Evolutionary conservation across 306 rosid genomes (phyloP).

Genomic region (Cucurbita moschata): DNA sequence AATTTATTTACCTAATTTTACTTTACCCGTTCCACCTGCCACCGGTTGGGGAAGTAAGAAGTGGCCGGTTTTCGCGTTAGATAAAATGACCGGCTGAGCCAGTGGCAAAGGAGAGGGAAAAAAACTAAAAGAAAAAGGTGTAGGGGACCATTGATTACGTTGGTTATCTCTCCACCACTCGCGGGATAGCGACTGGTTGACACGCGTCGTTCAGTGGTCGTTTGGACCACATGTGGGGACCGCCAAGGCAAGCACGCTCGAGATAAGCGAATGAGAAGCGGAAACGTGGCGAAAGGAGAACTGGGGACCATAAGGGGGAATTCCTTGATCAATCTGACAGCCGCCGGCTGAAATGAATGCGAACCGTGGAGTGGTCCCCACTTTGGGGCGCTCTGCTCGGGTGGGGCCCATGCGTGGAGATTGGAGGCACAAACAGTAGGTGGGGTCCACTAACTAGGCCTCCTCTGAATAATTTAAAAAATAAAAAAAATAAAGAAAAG

Average conservation of each 20-base stretch:
- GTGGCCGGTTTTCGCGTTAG: not conserved
- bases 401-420: slow-evolving; percentile 8
- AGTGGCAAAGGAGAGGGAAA: not conserved
- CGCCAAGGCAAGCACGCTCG: slow-evolving; percentile 27
- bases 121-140: not conserved
- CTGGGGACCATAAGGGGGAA: slow-evolving; percentile 18
- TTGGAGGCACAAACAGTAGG: not conserved
- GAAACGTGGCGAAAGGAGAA: slow-evolving; percentile 17
- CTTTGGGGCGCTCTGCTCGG: not conserved
- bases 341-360: slow-evolving; percentile 61
- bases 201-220: slow-evolving; percentile 23
- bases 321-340: slow-evolving; percentile 31
- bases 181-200: slow-evolving; percentile 24
- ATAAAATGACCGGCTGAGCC: not conserved
- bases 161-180: slow-evolving; percentile 21
- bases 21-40: not conserved
- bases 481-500: not conserved
- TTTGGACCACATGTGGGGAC: slow-evolving; percentile 55
- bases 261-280: slow-evolving; percentile 1
- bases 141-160: slow-evolving; percentile 38
- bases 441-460: slow-evolving; percentile 5
- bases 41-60: not conserved
- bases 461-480: not conserved
- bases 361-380: slow-evolving; percentile 8
- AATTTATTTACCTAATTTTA: not conserved